phyloP scores from a whole-genome alignment of 2,329 filamentous ascomycete species.

The Colletotrichum navitas region DNA sequence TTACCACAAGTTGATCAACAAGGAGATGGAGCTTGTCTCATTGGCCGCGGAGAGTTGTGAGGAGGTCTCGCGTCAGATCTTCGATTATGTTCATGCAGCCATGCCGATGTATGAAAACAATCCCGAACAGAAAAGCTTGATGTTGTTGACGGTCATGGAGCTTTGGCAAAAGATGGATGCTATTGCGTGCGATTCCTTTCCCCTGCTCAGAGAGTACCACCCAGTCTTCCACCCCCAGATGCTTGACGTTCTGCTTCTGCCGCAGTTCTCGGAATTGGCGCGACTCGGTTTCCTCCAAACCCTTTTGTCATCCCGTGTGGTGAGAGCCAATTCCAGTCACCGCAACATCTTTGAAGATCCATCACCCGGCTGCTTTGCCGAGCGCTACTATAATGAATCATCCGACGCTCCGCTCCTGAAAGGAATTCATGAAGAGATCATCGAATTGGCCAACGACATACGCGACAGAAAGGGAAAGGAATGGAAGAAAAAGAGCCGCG shows the following conservation, averaged over 20 bases:
- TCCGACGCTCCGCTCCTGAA: slow-evolving; percentile 37
- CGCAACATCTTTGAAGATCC: slow-evolving; percentile 63
- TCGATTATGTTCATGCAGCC: slow-evolving; percentile 51
- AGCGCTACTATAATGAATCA: slow-evolving; percentile 47
- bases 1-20: slow-evolving; percentile 41
- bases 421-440: slow-evolving; percentile 45
- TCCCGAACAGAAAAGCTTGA: slow-evolving; percentile 62
- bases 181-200: slow-evolving; percentile 55
- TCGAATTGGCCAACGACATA: slow-evolving; percentile 41
- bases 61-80: slow-evolving; percentile 50
- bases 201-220: slow-evolving; percentile 63
- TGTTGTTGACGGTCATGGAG: slow-evolving; percentile 67
- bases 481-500: slow-evolving; percentile 48
- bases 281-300: slow-evolving; percentile 54
- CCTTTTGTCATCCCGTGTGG: slow-evolving; percentile 57
- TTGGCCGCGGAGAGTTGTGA: slow-evolving; percentile 34
- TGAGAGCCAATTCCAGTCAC: background rate
- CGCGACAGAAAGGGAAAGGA: slow-evolving; percentile 49
- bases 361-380: slow-evolving; percentile 46
- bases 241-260: slow-evolving; percentile 68
- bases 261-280: slow-evolving; percentile 59
- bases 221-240: slow-evolving; percentile 63
- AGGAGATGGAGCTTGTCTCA: slow-evolving; percentile 37
- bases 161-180: slow-evolving; percentile 70
- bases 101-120: slow-evolving; percentile 56